phyloP scores from a whole-genome alignment of 441 rosid genomes.

The Erodium trifolium region DNA sequence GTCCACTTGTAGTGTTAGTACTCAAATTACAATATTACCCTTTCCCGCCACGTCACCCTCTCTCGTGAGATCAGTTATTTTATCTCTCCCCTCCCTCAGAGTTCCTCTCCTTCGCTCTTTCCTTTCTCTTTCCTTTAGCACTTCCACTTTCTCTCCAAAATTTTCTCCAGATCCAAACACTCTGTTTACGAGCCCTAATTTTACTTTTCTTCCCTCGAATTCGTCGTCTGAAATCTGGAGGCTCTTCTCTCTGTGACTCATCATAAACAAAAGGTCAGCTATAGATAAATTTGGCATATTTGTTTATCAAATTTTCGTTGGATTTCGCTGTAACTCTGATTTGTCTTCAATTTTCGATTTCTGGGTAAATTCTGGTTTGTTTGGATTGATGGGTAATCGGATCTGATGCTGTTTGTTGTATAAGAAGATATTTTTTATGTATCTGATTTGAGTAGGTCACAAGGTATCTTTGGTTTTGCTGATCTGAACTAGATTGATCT shows the following conservation, averaged over 20 bases:
- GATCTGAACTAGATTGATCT: not conserved
- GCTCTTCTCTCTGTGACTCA: not conserved
- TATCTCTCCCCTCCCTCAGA: slow-evolving; percentile 4
- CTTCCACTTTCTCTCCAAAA: slow-evolving; percentile 3
- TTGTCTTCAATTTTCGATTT: not conserved
- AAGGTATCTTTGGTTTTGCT: not conserved
- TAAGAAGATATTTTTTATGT: not conserved
- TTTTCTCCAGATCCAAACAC: slow-evolving; percentile 30
- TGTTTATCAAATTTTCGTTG: not conserved
- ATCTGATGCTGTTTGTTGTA: slow-evolving; percentile 22
- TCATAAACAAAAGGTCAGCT: not conserved
- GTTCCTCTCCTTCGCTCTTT: not conserved
- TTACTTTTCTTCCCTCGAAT: not conserved
- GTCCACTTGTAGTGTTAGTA: not conserved
- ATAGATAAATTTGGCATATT: not conserved
- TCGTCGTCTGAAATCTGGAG: not conserved
- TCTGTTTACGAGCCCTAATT: not conserved
- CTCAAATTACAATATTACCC: slow-evolving; percentile 5
- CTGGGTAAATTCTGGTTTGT: not conserved
- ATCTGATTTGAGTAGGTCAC: not conserved
- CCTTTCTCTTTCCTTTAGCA: slow-evolving; percentile 9
- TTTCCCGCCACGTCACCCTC: slow-evolving; percentile 19
- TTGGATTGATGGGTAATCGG: slow-evolving; percentile 20
- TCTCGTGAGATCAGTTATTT: slow-evolving; percentile 27
- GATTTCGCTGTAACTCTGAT: not conserved